Base-by-base conservation (phyloP, 192 early-diverging fungal genomes). In the Coemansia sp. region DNA sequence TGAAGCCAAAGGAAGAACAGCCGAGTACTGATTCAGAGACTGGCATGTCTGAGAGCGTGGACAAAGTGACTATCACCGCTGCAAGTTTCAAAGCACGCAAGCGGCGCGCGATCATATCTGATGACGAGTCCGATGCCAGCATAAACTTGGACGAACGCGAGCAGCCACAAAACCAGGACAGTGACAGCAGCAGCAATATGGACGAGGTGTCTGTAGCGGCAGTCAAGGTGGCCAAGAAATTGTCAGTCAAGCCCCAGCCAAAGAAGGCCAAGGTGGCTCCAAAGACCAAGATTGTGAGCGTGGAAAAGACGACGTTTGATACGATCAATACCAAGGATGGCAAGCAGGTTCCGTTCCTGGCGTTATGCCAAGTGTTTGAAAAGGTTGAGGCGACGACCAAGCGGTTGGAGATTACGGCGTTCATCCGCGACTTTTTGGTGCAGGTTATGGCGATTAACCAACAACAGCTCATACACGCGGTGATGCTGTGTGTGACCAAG, bases 401-500 rank as follows among this genome's bases (percentile, higher is more conserved):
- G 74, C 83, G 79, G 35, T 66, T 81, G 14, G 79, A 75, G 63
- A 81, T 81, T 38, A 75, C 73, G 4, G 73, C 72, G 19, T 57
- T 69, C 1, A 60, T 61, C 24, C 66, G 64, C 17, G 79, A 75
- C 27, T 70, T 81, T 52, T 47, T 81, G 41, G 21, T 62, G 0
- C 69, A 76, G 45, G 73, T 76, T 3, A 81, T 81, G 79, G 24
- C 35, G 23, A 41, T 69, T 15, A 70, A 32, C 32, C 57, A 68
- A 32, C n/a, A 72, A 57, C 69, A 81, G 59, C 79, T 81, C 29
- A 57, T 62, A 10, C 81, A 90, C 27, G 82, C 86, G 55, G 87
- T 98, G 15, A 98, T 98, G 73, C 78, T 98, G 49, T 98, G 95
- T 66, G 84, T 98, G 27, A 94, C 94, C 72, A 94, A 91, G 74